Conservation (phyloP, 1,284 basidiomycete genomes). For the Cryptococcus sp. region DNA sequence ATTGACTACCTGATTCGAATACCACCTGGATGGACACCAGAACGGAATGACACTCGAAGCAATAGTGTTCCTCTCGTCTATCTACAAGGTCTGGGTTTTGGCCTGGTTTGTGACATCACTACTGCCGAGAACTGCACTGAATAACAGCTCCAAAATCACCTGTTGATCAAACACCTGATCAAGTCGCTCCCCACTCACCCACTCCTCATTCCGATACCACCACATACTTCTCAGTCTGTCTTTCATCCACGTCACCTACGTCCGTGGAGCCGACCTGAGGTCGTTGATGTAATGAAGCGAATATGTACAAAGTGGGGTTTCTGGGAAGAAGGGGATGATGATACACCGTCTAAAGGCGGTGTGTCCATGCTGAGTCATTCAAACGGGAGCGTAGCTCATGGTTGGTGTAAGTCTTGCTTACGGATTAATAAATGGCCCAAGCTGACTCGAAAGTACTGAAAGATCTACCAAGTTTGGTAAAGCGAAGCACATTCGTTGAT, state of each 20-base stretch:
- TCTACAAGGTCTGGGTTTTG: slow-evolving; percentile 80
- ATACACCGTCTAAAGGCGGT: slow-evolving; percentile 12
- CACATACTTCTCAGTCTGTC: slow-evolving; percentile 77
- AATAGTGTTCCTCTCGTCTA: slow-evolving; percentile 67
- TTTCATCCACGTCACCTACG: slow-evolving; percentile 68
- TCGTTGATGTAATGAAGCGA: slow-evolving; percentile 57
- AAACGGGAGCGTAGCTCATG: slow-evolving; percentile 53
- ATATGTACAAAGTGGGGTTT: slow-evolving; percentile 65
- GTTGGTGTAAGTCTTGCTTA: slow-evolving; percentile 34
- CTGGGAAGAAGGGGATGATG: slow-evolving; percentile 20
- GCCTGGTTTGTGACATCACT: slow-evolving; percentile 47
- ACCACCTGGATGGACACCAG: slow-evolving; percentile 61
- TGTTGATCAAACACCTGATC: slow-evolving; percentile 46
- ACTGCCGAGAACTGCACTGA: not conserved
- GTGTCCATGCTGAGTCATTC: slow-evolving; percentile 71
- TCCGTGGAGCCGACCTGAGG: slow-evolving; percentile 63
- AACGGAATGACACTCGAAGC: slow-evolving; percentile 21
- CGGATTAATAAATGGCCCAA: not conserved
- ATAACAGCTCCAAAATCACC: slow-evolving; percentile 52
- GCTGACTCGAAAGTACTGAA: slow-evolving; percentile 57
- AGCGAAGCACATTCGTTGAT: slow-evolving; percentile 79
- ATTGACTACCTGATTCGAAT: slow-evolving; percentile 67
- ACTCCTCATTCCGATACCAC: slow-evolving; percentile 71
- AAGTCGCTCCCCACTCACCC: slow-evolving; percentile 61
- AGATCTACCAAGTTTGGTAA: slow-evolving; percentile 62